A percentile compares a stretch with the other conserved stretches of the same genome.
These are phyloP conservation scores for Trichoderma hamatum DNA, from an alignment of 2,329 filamentous ascomycete species.

Conservation along the genomic window DNA sequence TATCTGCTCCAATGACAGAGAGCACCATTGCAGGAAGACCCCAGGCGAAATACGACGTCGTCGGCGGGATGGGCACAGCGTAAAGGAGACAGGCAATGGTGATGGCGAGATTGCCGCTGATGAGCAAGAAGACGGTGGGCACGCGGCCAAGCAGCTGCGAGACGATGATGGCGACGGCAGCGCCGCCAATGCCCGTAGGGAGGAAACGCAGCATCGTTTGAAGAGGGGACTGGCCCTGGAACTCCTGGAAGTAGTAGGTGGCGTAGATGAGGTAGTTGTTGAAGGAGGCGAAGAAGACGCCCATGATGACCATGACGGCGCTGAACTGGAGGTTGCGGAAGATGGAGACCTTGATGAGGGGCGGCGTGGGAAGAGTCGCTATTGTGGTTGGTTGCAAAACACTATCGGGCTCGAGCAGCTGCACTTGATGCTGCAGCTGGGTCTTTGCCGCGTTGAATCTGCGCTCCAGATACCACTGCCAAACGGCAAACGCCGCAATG, in stretches of 20 bases:
- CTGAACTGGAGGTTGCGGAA: constrained; percentile 63
- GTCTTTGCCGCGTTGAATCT: constrained; percentile 9
- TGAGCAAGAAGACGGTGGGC: constrained; percentile 60
- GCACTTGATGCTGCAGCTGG: no score
- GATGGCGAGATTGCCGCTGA: constrained; percentile 60
- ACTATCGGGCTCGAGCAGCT: neutral
- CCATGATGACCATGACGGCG: constrained; percentile 66
- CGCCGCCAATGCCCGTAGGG: constrained; percentile 63
- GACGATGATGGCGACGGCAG: constrained; percentile 59
- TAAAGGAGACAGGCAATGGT: constrained; percentile 62
- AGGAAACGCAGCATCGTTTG: constrained; percentile 71
- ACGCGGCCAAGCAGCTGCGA: constrained; percentile 61
- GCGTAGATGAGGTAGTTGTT: constrained; percentile 69
- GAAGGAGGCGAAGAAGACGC: constrained; percentile 67
- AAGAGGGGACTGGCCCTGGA: constrained; percentile 62
- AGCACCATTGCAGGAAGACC: constrained; percentile 68
- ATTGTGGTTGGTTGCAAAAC: neutral
- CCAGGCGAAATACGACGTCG: constrained; percentile 68
- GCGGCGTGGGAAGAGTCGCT: constrained; percentile 38
- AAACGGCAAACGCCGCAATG: constrained; percentile 59
- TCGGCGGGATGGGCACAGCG: constrained; percentile 62
- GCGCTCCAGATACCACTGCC: constrained; percentile 55
- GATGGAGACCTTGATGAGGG: constrained; percentile 68
- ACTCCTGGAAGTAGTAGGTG: constrained; percentile 73
- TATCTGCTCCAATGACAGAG: constrained; percentile 67